Evolutionary conservation across 2,329 filamentous ascomycete genomes (phyloP).

Genomic region (Ophiocordyceps camponoti-saundersi): DNA sequence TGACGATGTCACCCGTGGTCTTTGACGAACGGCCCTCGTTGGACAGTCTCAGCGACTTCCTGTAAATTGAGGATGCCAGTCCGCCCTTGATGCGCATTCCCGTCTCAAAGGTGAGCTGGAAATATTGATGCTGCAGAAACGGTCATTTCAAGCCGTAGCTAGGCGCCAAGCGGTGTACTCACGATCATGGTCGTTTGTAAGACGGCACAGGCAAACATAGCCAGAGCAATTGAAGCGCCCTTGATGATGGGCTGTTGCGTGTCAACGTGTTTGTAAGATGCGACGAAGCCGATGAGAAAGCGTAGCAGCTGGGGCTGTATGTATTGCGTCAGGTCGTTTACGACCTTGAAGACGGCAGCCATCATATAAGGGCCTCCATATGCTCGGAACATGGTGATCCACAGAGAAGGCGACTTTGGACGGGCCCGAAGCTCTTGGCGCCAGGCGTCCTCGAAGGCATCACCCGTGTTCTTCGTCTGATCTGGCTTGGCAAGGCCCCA

Average conservation of each 20-base stretch:
- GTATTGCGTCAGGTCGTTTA: constrained; percentile 75
- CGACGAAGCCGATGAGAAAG: constrained; percentile 67
- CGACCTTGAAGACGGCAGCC: constrained; percentile 73
- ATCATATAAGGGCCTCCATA: constrained; percentile 74
- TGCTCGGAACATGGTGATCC: constrained; percentile 67
- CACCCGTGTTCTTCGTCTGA: constrained; percentile 57
- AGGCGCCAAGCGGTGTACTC: constrained; percentile 5
- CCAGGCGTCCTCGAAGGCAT: constrained; percentile 61
- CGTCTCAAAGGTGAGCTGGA: constrained; percentile 84
- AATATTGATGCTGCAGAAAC: constrained; percentile 61
- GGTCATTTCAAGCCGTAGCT: not conserved
- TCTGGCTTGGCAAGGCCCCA: constrained; percentile 80
- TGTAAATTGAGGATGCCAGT: constrained; percentile 79
- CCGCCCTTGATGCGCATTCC: constrained; percentile 95
- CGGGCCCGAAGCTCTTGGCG: constrained; percentile 48
- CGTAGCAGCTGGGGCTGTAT: constrained; percentile 81
- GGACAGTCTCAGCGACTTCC: constrained; percentile 75
- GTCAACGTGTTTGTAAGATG: constrained; percentile 49
- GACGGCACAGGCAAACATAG: constrained; percentile 80
- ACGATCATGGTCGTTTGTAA: constrained; percentile 70
- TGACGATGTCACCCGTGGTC: constrained; percentile 94
- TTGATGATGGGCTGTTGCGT: constrained; percentile 62
- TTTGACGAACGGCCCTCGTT: constrained; percentile 83
- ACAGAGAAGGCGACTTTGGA: constrained; percentile 50
- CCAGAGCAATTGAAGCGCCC: constrained; percentile 73